Percentiles rank a stretch among this genome's conserved stretches.
Evolutionary conservation across 2,329 filamentous ascomycete genomes (phyloP).

Genomic region (Colletotrichum aenigma): DNA sequence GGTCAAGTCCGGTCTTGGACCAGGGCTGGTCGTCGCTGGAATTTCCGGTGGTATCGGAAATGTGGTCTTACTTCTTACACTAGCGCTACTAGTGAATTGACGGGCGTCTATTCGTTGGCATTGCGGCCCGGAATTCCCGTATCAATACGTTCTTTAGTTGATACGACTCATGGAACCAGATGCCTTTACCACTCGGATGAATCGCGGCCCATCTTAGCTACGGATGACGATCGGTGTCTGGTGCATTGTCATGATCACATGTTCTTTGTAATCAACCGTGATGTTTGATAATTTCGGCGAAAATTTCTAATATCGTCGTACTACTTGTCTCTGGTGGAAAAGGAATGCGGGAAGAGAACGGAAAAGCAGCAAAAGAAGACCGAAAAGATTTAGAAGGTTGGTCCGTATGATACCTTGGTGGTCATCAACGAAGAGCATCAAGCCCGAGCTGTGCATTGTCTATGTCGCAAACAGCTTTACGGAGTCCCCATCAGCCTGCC

Average conservation of each 20-base stretch:
- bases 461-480: background rate
- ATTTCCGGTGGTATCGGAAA: background rate
- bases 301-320: background rate
- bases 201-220: background rate
- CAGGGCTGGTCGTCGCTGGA: background rate
- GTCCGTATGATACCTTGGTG: rapidly evolving
- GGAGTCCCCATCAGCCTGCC: background rate
- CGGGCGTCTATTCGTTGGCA: background rate
- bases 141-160: background rate
- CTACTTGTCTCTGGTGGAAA: background rate
- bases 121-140: background rate
- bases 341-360: background rate
- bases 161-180: background rate
- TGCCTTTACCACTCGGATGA: background rate
- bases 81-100: background rate
- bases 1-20: background rate
- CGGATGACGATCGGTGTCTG: background rate
- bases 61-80: background rate
- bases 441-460: background rate
- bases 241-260: background rate
- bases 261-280: background rate
- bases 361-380: background rate
- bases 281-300: background rate
- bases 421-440: background rate
- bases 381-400: background rate